Evolutionary conservation across 768 basidiomycete genomes (phyloP).

Genomic region (Leccinum boreale): DNA sequence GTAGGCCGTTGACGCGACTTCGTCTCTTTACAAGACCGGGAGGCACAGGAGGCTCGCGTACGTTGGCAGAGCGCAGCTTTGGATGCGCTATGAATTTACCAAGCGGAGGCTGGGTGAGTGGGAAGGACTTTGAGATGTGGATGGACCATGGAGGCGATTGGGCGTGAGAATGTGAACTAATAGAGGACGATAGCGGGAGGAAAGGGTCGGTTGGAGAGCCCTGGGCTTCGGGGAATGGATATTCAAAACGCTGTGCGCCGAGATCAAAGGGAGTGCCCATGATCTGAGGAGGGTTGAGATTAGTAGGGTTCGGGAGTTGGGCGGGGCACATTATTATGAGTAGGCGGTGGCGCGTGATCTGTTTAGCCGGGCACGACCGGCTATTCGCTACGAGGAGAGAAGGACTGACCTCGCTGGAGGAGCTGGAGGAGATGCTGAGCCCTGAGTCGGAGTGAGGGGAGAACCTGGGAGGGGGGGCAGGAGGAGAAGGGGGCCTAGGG

Average conservation of each 20-base stretch:
- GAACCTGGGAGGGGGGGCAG: neutral
- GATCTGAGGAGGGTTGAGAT: constrained; percentile 19
- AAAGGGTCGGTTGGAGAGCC: constrained; percentile 28
- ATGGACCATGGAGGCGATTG: constrained; percentile 26
- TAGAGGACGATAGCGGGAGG: constrained; percentile 20
- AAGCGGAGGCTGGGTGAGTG: constrained; percentile 28
- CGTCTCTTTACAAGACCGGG: constrained; percentile 30
- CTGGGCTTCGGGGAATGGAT: constrained; percentile 31
- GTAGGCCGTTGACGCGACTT: constrained; percentile 20
- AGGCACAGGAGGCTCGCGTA: constrained; percentile 31
- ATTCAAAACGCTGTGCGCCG: constrained; percentile 32
- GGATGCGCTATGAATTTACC: constrained; percentile 27
- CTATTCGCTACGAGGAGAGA: neutral
- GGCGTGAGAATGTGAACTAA: constrained; percentile 22
- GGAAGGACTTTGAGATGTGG: constrained; percentile 30
- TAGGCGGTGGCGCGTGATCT: constrained; percentile 4
- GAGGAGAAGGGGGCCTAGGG: neutral
- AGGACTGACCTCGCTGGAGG: constrained; percentile 30
- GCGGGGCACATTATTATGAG: neutral
- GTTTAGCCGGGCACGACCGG: constrained; percentile 7
- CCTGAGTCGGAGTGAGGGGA: constrained; percentile 29
- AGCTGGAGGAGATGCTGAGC: constrained; percentile 28
- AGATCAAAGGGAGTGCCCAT: constrained; percentile 34
- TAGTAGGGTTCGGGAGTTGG: neutral
- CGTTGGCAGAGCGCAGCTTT: constrained; percentile 25